phyloP scores from a whole-genome alignment of 768 basidiomycete species.

The Lactarius quietus region DNA sequence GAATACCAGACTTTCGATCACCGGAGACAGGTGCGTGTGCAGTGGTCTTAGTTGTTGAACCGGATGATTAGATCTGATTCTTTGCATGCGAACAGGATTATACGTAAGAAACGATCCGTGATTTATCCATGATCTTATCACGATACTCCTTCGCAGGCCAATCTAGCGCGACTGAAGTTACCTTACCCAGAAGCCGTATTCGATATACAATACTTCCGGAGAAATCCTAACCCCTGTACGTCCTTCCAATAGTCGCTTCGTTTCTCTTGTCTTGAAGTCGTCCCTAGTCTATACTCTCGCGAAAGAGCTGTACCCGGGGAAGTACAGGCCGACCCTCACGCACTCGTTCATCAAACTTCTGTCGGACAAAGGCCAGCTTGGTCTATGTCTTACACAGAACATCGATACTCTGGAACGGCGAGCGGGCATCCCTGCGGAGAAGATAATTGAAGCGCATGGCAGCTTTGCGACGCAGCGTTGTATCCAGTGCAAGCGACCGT shows the following conservation, averaged over 20 bases:
- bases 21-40: slow-evolving; percentile 66
- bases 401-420: slow-evolving; percentile 89
- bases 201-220: slow-evolving; percentile 80
- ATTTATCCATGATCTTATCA: background rate
- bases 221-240: slow-evolving; percentile 77
- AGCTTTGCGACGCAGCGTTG: slow-evolving; percentile 89
- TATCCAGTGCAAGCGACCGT: slow-evolving; percentile 61
- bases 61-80: background rate
- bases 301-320: slow-evolving; percentile 88
- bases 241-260: background rate
- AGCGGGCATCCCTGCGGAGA: slow-evolving; percentile 68
- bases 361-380: slow-evolving; percentile 61
- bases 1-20: slow-evolving; percentile 88
- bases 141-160: slow-evolving; percentile 47
- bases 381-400: slow-evolving; percentile 85
- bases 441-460: slow-evolving; percentile 93
- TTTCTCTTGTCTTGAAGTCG: background rate
- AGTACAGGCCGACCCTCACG: slow-evolving; percentile 80
- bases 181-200: slow-evolving; percentile 97
- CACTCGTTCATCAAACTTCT: slow-evolving; percentile 90
- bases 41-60: background rate
- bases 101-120: slow-evolving; percentile 40
- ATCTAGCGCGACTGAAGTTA: slow-evolving; percentile 69
- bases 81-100: slow-evolving; percentile 38
- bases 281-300: slow-evolving; percentile 80